Base-by-base conservation (phyloP, 2,329 filamentous ascomycete genomes). In the Sporothrix brasiliensis region DNA sequence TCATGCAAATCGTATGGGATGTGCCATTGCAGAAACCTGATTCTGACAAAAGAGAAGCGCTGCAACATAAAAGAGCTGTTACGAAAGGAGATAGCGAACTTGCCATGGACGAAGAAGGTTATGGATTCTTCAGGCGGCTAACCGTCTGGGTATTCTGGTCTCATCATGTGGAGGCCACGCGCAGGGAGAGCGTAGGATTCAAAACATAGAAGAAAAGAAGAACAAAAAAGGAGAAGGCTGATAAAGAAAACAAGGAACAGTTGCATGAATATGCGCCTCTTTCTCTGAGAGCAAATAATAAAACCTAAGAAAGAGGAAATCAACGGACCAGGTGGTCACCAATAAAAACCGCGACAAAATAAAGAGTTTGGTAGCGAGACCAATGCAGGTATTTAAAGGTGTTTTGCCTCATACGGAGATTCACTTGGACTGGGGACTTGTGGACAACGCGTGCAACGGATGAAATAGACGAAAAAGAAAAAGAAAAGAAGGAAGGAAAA, bases 121-220 rank as follows among this genome's bases (percentile, higher is more conserved):
- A 44, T 44, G 56, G 24, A 41, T 34, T 27, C 9, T 60, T 11
- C 16, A 16, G 58, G 39, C 58, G 5, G 13, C 39, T 19, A n/a
- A 39, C 39, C 39, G 16, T 27, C n/a, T 24, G n/a, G 11, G n/a
- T 19, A 41, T 44, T 19, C 39, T 47, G 58, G n/a, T 21, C 14
- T 21, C n/a, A n/a, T 24, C 58, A 19, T 56, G 30, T 61, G 58
- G 58, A 16, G 24, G 58, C 58, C 58, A 60, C 56, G 58, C 58
- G 58, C 16, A 24, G 44, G 34, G 39, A 11, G 39, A 16, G n/a
- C 58, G 58, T 44, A 61, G 39, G n/a, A 27, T 44, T 61, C 39
- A n/a, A 19, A n/a, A 61, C 44, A 13, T 13, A 14, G n/a, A 24
- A 24, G n/a, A 39, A 34, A 7, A 4, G 9, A n/a, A 21, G 30